phyloP scores from a whole-genome alignment of 768 basidiomycete genomes.

The Ephemerocybe angulata region DNA sequence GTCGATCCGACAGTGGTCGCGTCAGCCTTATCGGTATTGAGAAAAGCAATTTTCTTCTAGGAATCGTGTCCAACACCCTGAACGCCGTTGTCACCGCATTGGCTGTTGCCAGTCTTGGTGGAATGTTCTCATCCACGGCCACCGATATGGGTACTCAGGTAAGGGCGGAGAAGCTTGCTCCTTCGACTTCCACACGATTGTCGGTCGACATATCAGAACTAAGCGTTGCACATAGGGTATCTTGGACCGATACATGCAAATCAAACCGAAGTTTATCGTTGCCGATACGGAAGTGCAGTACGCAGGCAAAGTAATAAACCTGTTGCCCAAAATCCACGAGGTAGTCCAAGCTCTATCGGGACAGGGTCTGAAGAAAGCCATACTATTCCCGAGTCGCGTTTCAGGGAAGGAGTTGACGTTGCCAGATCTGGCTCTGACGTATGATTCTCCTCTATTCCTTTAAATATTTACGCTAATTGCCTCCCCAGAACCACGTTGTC shows the following conservation, averaged over 20 bases:
- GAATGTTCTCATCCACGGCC: constrained; percentile 65
- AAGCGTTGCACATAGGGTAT: constrained; percentile 24
- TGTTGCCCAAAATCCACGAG: constrained; percentile 50
- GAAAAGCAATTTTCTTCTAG: constrained; percentile 26
- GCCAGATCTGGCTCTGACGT: constrained; percentile 32
- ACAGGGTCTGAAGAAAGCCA: constrained; percentile 47
- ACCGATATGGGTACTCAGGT: constrained; percentile 72
- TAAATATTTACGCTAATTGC: not conserved
- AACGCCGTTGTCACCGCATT: constrained; percentile 59
- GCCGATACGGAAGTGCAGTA: constrained; percentile 65
- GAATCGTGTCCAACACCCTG: constrained; percentile 61
- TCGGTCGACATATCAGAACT: not conserved
- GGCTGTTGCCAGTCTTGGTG: constrained; percentile 63
- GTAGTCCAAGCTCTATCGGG: constrained; percentile 48
- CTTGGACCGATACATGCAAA: constrained; percentile 55
- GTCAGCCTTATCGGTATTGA: no score
- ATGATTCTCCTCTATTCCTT: constrained; percentile 9
- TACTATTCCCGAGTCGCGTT: constrained; percentile 58
- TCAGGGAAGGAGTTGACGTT: constrained; percentile 39
- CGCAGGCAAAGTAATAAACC: constrained; percentile 54
- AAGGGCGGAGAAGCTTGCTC: not conserved
- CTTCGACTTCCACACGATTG: not conserved
- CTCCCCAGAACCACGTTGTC: constrained; percentile 39
- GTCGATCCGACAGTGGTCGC: constrained; percentile 5
- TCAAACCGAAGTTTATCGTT: constrained; percentile 68